Evolutionary conservation across 768 basidiomycete species (phyloP), one percentile per base, ranked within the genome.

Genomic region (Tephrocybe sp.): DNA sequence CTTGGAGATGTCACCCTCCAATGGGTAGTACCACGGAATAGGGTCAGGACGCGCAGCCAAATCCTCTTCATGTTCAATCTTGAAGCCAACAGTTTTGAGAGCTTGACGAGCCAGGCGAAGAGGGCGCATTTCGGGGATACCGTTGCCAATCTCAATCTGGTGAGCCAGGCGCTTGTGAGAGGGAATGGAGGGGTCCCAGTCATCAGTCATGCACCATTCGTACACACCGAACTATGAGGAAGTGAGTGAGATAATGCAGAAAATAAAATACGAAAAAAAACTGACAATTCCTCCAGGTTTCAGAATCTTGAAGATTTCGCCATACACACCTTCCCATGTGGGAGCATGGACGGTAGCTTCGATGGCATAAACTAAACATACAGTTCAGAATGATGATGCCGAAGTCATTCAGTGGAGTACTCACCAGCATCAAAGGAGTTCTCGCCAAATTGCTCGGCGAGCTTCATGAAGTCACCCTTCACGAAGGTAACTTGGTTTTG

Each of bases 161-260:
- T 98, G 94, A 11, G 92, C 91, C 50, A 98, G 84, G 37, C 79
- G 79, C 72, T 94, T 95, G 79, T 98, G 96, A 46, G 79, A 69
- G 15, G 93, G 89, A 64, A 77, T 88, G 38, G 87, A 79, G 31
- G 89, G 80, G 69, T 98, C 89, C 91, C 95, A 95, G 3, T 69
- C 65, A 67, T 98, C 94, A 16, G 97, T 98, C 97, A 99, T 98
- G 69, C 85, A 87, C 96, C 96, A 99, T 67, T 98, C 97, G 70
- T 98, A 99, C 30, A 98, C 89, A 63, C 95, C 96, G 68, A 97
- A 97, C 89, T 95, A 53, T n/a, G n/a, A n/a, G 32, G 43, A 31
- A 36, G 26, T 39, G 52, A 2, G 52, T 57, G n/a, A 27, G n/a
- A 43, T 19, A 21, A 32, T 18, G 19, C 39, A 13, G 32, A 38